Evolutionary conservation across 305 asterid genomes (phyloP).

Genomic region (Fraxinus xanthoxyloides): DNA sequence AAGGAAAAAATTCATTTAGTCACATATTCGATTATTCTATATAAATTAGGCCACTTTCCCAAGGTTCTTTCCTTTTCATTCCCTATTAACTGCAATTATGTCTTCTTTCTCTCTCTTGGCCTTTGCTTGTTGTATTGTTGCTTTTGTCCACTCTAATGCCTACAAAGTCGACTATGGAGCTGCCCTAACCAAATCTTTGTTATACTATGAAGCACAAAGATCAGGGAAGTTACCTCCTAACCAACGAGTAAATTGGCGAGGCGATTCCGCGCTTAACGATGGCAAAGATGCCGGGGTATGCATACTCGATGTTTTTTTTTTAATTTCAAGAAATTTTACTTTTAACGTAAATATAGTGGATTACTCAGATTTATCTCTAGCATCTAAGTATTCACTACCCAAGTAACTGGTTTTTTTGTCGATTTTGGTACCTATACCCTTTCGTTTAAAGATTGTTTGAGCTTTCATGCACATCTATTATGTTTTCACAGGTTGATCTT

Average conservation of each 20-base stretch:
- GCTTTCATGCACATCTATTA: neutral
- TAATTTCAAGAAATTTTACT: neutral
- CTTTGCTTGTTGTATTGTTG: constrained; percentile 22
- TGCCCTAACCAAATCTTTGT: constrained; percentile 49
- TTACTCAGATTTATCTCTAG: neutral
- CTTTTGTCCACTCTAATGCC: constrained; percentile 26
- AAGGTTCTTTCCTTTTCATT: neutral
- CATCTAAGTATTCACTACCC: neutral
- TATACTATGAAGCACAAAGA: constrained; percentile 61
- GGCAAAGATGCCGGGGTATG: constrained; percentile 45
- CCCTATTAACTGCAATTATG: constrained; percentile 18
- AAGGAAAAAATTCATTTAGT: neutral
- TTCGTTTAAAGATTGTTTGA: neutral
- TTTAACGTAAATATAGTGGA: neutral
- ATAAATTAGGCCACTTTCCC: neutral
- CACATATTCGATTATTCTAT: neutral
- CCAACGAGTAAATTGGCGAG: constrained; percentile 58
- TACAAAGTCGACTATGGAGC: constrained; percentile 44
- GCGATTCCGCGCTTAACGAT: constrained; percentile 52
- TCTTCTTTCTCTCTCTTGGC: constrained; percentile 19
- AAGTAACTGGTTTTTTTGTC: neutral
- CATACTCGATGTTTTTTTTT: neutral
- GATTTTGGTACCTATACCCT: neutral
- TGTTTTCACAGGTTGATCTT: constrained; percentile 38
- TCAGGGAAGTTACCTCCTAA: constrained; percentile 51